These are phyloP conservation scores for Actinomortierella wolfii DNA, from an alignment of 371 early-diverging fungal genomes.

Conservation along the genomic window DNA sequence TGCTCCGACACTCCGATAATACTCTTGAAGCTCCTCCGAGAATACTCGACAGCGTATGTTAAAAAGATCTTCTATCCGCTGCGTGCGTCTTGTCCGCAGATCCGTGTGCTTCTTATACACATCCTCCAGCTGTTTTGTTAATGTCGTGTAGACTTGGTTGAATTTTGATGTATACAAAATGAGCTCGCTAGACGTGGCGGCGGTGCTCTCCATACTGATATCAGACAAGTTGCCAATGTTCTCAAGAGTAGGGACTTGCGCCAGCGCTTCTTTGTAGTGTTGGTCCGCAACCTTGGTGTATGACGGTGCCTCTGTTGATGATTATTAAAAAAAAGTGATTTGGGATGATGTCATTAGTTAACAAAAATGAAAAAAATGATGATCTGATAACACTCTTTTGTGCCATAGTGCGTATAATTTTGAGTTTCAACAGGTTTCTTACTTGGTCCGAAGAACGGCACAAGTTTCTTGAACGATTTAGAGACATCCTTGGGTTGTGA, in stretches of 20 bases:
- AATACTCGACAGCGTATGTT: slow-evolving; percentile 37
- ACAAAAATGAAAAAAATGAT: too few species aligned
- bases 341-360: too few species aligned
- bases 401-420: too few species aligned
- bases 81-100: slow-evolving; percentile 22
- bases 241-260: slow-evolving; percentile 25
- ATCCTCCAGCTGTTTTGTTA: slow-evolving; percentile 26
- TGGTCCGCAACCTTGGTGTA: slow-evolving; percentile 32
- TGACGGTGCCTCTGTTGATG: slow-evolving; percentile 29
- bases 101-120: slow-evolving; percentile 24
- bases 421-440: too few species aligned
- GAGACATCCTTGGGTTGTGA: slow-evolving; percentile 37
- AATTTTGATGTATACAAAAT: slow-evolving; percentile 41
- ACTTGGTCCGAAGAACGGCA: slow-evolving; percentile 40
- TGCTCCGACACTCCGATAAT: slow-evolving; percentile 38
- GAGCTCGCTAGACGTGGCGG: slow-evolving; percentile 29
- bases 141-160: slow-evolving; percentile 29
- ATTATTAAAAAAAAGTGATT: neutral
- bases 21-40: slow-evolving; percentile 29
- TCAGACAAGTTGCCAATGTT: slow-evolving; percentile 37
- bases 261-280: slow-evolving; percentile 28
- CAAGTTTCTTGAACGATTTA: slow-evolving; percentile 41
- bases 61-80: slow-evolving; percentile 31
- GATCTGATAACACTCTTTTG: too few species aligned
- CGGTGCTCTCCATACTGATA: slow-evolving; percentile 37